phyloP scores from a whole-genome alignment of 306 rosid genomes.

The Clitoria ternatea region DNA sequence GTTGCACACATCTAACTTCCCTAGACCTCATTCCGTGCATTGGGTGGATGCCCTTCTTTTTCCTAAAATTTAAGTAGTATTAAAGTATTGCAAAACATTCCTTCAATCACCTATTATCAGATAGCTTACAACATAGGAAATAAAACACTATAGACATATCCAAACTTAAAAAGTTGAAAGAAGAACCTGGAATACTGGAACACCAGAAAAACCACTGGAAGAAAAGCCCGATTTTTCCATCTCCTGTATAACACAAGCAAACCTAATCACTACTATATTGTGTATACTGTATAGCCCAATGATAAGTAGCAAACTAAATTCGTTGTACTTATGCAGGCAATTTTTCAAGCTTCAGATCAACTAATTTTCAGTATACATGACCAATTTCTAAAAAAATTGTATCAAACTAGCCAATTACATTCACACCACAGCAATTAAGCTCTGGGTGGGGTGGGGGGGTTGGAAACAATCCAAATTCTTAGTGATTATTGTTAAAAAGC shows the following conservation, averaged over 20 bases:
- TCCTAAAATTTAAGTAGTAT: not conserved
- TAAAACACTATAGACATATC: not conserved
- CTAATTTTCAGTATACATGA: not conserved
- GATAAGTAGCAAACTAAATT: not conserved
- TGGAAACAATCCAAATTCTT: not conserved
- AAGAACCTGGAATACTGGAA: conserved; percentile 94
- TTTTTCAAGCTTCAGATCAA: not conserved
- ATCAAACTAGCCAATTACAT: not conserved
- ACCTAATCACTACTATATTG: conserved; percentile 4
- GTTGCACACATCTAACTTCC: not conserved
- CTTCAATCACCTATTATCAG: not conserved
- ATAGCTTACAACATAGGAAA: not conserved
- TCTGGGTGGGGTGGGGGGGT: not conserved
- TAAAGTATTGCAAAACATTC: conserved; percentile 7
- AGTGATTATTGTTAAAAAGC: not conserved
- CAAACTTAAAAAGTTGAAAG: conserved; percentile 25
- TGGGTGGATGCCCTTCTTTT: not conserved
- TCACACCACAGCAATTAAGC: not conserved
- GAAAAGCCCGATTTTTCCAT: conserved; percentile 61
- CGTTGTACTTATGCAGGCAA: not conserved
- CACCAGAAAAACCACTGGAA: conserved; percentile 63
- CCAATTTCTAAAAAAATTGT: not conserved
- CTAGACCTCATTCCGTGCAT: not conserved
- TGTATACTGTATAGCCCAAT: not conserved
- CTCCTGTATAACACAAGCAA: conserved; percentile 46